These are phyloP conservation scores for Verticillium dahliae DNA, from an alignment of 2,329 filamentous ascomycete species.

Conservation along the genomic window DNA sequence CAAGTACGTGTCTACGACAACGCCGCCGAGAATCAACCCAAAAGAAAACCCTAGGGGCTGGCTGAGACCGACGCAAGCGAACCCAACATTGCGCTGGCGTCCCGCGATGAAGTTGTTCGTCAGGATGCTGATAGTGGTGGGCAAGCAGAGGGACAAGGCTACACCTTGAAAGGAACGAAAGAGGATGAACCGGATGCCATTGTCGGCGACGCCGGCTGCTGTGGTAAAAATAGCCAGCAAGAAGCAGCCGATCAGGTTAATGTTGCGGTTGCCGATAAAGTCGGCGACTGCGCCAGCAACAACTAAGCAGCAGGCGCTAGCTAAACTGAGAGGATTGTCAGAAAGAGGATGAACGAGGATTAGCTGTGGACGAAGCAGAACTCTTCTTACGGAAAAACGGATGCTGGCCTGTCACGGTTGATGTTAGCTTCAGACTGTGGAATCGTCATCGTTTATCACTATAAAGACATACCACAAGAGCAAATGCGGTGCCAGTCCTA, in stretches of 20 bases:
- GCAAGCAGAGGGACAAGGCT: slow-evolving; percentile 10
- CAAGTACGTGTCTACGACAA: slow-evolving; percentile 8
- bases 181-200: slow-evolving; percentile 7
- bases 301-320: background rate
- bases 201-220: slow-evolving; percentile 6
- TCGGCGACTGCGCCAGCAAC: slow-evolving; percentile 8
- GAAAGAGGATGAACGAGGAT: background rate
- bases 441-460: background rate
- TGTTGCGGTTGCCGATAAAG: slow-evolving; percentile 7
- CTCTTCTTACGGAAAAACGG: background rate
- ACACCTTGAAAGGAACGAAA: slow-evolving; percentile 10
- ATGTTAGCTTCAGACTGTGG: background rate
- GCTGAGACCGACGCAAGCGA: slow-evolving; percentile 16
- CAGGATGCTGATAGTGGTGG: slow-evolving; percentile 9
- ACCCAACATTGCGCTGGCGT: slow-evolving; percentile 22
- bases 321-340: background rate
- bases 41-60: slow-evolving; percentile 10
- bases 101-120: slow-evolving; percentile 7
- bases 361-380: background rate
- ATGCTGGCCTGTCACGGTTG: background rate
- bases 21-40: slow-evolving; percentile 8
- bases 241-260: slow-evolving; percentile 9
- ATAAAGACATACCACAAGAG: background rate
- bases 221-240: slow-evolving; percentile 7
- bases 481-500: background rate